Base-by-base conservation (phyloP, 495 filamentous ascomycete species). In the Schizothecium vesticola region DNA sequence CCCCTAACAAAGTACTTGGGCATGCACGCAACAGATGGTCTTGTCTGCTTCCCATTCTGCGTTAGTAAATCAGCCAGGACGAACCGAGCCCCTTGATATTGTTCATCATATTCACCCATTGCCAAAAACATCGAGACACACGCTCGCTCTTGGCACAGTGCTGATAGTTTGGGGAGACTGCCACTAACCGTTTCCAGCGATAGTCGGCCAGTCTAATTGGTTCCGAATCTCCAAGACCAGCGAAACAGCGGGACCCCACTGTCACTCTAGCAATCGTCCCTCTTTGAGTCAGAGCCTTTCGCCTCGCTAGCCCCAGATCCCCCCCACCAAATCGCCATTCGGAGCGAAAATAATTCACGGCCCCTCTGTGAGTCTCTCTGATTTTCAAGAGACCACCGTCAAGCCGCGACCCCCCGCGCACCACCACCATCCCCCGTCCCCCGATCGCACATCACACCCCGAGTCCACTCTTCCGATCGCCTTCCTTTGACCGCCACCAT, bases 401-500 rank as follows among this genome's bases (percentile, higher is more conserved):
- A 31, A 59, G 33, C 66, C 69, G 67, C 70, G 64, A 71, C 60
- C 59, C 62, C 62, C 66, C 66, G 61, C 68, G 62, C 57, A 74
- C 56, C 65, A 60, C 56, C 64, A 61, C 61, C 24, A 12, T 19
- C 29, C 59, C 22, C 28, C 31, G 62, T 64, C 58, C 61, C 51
- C 43, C 43, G 43, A 51, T 51, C 43, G 43, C 43, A n/a, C 16
- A n/a, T n/a, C 43, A 51, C 69, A 62, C 61, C 63, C 51, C 56
- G 33, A 58, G 33, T 56, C 62, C 33, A 29, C 67, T 60, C 43
- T 36, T 21, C 61, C 63, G 51, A 72, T 21, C 51, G 61, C 16
- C 64, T 56, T 61, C 62, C 11, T 65, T 63, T 43, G 58, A 73
- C 43, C 64, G 74, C 70, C 76, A 88, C 70, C 66, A 93, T 93